Conservation (phyloP, 805 yeast species). For the Cyberlindnera japonica region DNA sequence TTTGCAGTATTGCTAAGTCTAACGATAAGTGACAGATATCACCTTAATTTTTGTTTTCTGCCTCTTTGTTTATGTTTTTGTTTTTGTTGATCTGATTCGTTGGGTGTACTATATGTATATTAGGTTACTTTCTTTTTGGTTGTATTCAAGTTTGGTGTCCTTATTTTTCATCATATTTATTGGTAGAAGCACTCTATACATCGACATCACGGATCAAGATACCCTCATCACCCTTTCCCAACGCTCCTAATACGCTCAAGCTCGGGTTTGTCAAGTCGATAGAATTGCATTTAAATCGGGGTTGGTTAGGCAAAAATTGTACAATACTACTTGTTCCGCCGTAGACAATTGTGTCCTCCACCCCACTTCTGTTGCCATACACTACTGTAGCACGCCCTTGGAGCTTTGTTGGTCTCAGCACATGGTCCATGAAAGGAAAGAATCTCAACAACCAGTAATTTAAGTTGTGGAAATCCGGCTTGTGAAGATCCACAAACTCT, state of each 20-base stretch:
- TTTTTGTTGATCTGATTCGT: no score
- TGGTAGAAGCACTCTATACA: conserved; percentile 4
- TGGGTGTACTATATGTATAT: background rate
- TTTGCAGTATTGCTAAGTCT: conserved; percentile 10
- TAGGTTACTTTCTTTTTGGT: background rate
- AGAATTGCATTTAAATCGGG: conserved; percentile 22
- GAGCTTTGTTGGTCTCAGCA: conserved; percentile 8
- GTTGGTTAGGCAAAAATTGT: conserved; percentile 44
- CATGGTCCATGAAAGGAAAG: conserved; percentile 52
- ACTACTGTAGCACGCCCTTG: conserved; percentile 38
- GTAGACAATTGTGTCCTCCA: conserved; percentile 65
- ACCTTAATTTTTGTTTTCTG: background rate
- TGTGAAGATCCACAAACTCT: conserved; percentile 29
- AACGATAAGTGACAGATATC: conserved; percentile 10
- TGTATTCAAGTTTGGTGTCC: background rate
- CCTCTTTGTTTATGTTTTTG: no score
- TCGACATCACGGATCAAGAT: conserved; percentile 57
- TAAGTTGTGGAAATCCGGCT: conserved; percentile 47
- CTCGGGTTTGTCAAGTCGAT: conserved; percentile 45
- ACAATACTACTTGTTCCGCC: conserved; percentile 63
- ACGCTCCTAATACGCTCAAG: conserved; percentile 49
- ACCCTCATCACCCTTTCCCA: conserved; percentile 67
- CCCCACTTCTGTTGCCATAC: conserved; percentile 70
- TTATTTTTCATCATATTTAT: background rate
- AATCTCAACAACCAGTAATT: conserved; percentile 76